Evolutionary conservation across 352 stramenopile species (phyloP).

Genomic region (Globisporangium rhizosaccharum): DNA sequence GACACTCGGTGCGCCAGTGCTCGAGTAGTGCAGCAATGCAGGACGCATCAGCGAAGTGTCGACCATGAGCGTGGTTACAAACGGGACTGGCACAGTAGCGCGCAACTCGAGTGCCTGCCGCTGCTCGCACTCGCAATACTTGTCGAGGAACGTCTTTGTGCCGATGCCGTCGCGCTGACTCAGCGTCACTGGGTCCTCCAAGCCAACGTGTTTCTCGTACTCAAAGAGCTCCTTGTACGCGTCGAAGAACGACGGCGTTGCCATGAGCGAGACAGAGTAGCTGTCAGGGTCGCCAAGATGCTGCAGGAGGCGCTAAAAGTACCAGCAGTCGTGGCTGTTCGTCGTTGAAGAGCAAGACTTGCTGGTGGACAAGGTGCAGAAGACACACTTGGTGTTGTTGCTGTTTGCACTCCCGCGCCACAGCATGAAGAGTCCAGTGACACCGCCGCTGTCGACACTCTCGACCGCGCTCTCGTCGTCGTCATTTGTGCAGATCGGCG

Average conservation of each 20-base stretch:
- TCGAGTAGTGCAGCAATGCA: background rate
- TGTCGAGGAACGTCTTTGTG: constrained; percentile 37
- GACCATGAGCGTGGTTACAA: constrained; percentile 6
- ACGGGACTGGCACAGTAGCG: constrained; percentile 3
- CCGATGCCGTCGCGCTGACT: constrained; percentile 12
- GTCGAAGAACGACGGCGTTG: constrained; percentile 41
- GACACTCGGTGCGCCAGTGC: background rate
- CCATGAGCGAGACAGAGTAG: background rate
- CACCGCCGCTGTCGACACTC: constrained; percentile 13
- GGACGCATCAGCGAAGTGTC: background rate
- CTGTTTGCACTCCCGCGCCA: background rate
- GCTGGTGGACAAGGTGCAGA: too few relatives aligned
- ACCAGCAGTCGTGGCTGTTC: background rate
- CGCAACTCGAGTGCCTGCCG: constrained; percentile 13
- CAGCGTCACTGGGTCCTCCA: constrained; percentile 4
- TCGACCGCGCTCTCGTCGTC: constrained; percentile 20
- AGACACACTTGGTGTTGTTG: background rate
- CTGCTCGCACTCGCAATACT: constrained; percentile 41
- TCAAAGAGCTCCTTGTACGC: constrained; percentile 61
- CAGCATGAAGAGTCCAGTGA: constrained; percentile 12
- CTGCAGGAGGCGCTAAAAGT: background rate
- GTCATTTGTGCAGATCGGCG: constrained; percentile 47
- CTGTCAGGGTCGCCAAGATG: too few relatives aligned
- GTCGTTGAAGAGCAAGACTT: too few relatives aligned
- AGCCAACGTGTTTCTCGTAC: constrained; percentile 48